Percentiles rank a stretch among this genome's conserved stretches.
Evolutionary conservation across 148 eudicot genomes (phyloP).

Genomic region (Cornus kousa): DNA sequence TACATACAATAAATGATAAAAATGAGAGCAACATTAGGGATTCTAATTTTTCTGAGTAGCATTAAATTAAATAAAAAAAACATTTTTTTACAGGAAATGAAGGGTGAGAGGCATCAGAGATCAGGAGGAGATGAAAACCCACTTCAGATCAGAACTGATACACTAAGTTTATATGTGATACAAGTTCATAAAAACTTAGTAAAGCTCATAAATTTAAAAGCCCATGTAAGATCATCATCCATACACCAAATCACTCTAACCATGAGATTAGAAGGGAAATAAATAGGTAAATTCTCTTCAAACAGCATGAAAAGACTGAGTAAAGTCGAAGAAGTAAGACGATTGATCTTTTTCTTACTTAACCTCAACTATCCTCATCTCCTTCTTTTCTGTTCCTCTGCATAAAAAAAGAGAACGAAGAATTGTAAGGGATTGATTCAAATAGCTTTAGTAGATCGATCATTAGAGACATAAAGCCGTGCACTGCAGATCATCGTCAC

Average conservation of each 20-base stretch:
- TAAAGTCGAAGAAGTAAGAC: background rate
- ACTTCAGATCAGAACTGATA: constrained; percentile 14
- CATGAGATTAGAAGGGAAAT: background rate
- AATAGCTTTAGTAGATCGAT: constrained; percentile 12
- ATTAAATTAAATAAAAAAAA: constrained; percentile 10
- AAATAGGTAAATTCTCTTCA: constrained; percentile 9
- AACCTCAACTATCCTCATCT: constrained; percentile 14
- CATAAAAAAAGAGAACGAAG: constrained; percentile 5
- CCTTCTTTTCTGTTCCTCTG: constrained; percentile 2
- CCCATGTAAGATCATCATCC: constrained; percentile 10
- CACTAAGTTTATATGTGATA: constrained; percentile 5
- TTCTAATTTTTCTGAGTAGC: constrained; percentile 13
- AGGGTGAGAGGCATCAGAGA: constrained; percentile 1
- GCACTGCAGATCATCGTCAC: constrained; percentile 26
- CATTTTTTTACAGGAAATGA: constrained; percentile 13
- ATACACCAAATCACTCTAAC: constrained; percentile 10
- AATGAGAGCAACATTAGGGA: background rate
- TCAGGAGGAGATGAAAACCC: background rate
- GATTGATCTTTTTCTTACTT: constrained; percentile 9
- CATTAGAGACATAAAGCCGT: constrained; percentile 41
- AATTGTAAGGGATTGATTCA: constrained; percentile 4
- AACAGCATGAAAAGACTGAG: constrained; percentile 1
- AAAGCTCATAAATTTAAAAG: constrained; percentile 3
- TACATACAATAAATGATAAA: background rate
- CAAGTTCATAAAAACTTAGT: constrained; percentile 9